phyloP scores from a whole-genome alignment of 495 filamentous ascomycete genomes.

The Aspergillus homomorphus region DNA sequence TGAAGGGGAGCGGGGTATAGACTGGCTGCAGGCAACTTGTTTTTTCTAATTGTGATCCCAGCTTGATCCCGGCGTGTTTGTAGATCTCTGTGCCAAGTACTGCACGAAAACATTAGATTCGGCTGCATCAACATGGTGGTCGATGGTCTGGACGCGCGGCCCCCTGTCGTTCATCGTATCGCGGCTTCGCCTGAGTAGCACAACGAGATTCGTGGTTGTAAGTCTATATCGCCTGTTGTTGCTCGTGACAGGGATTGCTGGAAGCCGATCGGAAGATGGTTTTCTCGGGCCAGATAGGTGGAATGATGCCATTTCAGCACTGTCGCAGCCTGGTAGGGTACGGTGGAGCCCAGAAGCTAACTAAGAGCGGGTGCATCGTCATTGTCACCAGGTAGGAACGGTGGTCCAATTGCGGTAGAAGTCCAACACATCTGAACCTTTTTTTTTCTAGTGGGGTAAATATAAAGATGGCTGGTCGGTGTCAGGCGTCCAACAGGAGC shows the following conservation, averaged over 20 bases:
- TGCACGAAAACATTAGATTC: neutral
- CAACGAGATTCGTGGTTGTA: neutral
- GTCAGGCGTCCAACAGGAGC: neutral
- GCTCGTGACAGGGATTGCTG: no score
- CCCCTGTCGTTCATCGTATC: neutral
- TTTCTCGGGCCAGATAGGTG: neutral
- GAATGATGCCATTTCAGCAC: neutral
- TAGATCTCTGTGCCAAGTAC: neutral
- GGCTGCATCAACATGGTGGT: neutral
- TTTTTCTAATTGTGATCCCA: neutral
- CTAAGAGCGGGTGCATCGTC: neutral
- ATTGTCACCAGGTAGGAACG: neutral
- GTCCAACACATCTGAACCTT: neutral
- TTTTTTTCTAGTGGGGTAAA: neutral
- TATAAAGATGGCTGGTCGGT: neutral
- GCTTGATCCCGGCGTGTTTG: neutral
- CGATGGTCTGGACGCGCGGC: neutral
- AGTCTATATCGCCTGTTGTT: neutral
- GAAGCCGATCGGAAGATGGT: no score
- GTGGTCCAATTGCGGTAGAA: no score
- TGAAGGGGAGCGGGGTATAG: slow-evolving; percentile 11
- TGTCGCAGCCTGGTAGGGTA: neutral
- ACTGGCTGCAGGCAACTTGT: neutral
- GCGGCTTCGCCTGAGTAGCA: neutral
- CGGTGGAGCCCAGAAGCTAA: neutral